Evolutionary conservation across 352 stramenopile genomes (phyloP).

Genomic region (Globisporangium orthogonon): DNA sequence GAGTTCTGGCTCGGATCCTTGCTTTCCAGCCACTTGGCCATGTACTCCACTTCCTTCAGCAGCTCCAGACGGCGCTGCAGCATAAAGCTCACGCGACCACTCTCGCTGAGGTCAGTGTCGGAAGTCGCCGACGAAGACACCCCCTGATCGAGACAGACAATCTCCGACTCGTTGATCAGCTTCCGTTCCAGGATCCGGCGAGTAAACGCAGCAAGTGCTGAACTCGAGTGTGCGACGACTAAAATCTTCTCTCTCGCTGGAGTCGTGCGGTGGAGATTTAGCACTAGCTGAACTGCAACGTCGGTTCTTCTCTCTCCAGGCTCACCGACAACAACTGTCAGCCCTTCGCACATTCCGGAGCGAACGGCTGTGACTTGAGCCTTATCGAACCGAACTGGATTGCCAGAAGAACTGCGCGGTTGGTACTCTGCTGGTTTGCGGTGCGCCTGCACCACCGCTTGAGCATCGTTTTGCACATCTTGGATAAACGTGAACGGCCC

Average conservation of each 20-base stretch:
- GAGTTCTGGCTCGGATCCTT: slow-evolving; percentile 31
- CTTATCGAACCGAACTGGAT: slow-evolving; percentile 85
- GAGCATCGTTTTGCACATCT: slow-evolving; percentile 19
- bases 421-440: slow-evolving; percentile 8
- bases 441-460: slow-evolving; percentile 29
- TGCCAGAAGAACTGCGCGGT: neutral
- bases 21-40: slow-evolving; percentile 86
- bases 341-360: slow-evolving; percentile 88
- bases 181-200: slow-evolving; percentile 87
- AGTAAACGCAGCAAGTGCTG: slow-evolving; percentile 95
- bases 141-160: slow-evolving; percentile 88
- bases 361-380: slow-evolving; percentile 89
- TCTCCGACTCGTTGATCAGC: slow-evolving; percentile 67
- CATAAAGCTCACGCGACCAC: slow-evolving; percentile 87
- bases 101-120: slow-evolving; percentile 86
- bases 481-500: slow-evolving; percentile 53
- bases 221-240: slow-evolving; percentile 94
- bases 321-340: slow-evolving; percentile 93
- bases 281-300: slow-evolving; percentile 92
- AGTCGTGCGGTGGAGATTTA: slow-evolving; percentile 88
- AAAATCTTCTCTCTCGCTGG: slow-evolving; percentile 85
- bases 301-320: slow-evolving; percentile 94
- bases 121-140: slow-evolving; percentile 12
- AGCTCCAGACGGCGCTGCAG: slow-evolving; percentile 67
- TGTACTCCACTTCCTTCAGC: slow-evolving; percentile 89